Conservation (phyloP, 1,139 yeast species). For the Magnusiomyces magnusii region DNA sequence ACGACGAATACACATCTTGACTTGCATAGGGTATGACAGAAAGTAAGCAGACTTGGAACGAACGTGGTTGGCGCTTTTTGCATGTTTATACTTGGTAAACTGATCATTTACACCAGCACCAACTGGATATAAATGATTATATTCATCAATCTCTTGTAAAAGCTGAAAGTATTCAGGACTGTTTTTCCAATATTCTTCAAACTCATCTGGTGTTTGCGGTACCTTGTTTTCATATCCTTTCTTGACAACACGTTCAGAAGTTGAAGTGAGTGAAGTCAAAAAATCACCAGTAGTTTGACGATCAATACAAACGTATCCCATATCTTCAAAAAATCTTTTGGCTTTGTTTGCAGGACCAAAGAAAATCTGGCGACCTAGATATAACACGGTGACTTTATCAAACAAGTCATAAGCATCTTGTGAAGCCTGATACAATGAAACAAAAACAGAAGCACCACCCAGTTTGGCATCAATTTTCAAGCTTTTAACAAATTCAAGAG, state of each 20-base stretch:
- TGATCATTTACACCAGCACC: constrained; percentile 26
- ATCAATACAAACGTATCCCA: constrained; percentile 67
- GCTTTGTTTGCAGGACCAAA: constrained; percentile 59
- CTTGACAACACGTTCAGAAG: constrained; percentile 51
- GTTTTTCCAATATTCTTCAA: constrained; percentile 51
- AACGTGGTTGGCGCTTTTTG: constrained; percentile 45
- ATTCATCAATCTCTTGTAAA: constrained; percentile 38
- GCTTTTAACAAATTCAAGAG: constrained; percentile 65
- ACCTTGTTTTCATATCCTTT: constrained; percentile 54
- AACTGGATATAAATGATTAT: constrained; percentile 23
- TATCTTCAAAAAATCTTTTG: constrained; percentile 48
- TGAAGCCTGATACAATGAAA: constrained; percentile 79
- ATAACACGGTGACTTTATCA: constrained; percentile 64
- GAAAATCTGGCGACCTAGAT: constrained; percentile 71
- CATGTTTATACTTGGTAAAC: constrained; percentile 47
- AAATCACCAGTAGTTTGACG: constrained; percentile 83
- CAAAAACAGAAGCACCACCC: constrained; percentile 52
- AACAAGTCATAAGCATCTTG: constrained; percentile 70
- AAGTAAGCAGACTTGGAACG: constrained; percentile 55
- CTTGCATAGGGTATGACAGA: constrained; percentile 58
- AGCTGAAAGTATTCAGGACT: constrained; percentile 45
- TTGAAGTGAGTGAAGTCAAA: constrained; percentile 70
- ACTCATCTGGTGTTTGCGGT: constrained; percentile 59
- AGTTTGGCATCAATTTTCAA: constrained; percentile 56
- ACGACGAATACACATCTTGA: constrained; percentile 51